These are phyloP conservation scores for Russula brevipes DNA, from an alignment of 768 basidiomycete species.

Conservation along the genomic window DNA sequence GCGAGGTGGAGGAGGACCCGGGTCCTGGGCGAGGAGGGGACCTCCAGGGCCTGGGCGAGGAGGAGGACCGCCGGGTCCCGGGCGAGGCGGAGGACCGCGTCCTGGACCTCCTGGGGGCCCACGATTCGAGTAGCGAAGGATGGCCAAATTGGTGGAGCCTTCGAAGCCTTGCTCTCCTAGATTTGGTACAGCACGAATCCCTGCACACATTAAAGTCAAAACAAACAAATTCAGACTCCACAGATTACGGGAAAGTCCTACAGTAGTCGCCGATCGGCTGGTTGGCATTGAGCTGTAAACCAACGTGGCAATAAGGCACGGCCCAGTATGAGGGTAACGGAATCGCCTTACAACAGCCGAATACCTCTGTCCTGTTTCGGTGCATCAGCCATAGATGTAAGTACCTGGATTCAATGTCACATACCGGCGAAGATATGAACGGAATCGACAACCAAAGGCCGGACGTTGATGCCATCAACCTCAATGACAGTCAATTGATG, in stretches of 20 bases:
- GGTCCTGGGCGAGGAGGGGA: no score
- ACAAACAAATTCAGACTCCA: not conserved
- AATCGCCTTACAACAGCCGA: constrained; percentile 28
- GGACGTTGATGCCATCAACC: constrained; percentile 26
- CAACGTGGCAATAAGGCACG: no score
- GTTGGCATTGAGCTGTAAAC: constrained; percentile 24
- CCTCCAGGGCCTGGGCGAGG: no score
- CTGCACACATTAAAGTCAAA: not conserved
- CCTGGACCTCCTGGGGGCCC: no score
- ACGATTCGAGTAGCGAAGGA: constrained; percentile 17
- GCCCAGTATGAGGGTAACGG: not conserved
- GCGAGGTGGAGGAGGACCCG: no score
- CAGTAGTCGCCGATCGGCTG: constrained; percentile 17
- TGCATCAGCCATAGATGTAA: not conserved
- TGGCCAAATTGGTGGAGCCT: constrained; percentile 17
- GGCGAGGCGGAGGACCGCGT: no score
- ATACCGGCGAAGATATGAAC: constrained; percentile 28
- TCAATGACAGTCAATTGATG: constrained; percentile 32
- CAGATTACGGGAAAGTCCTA: not conserved
- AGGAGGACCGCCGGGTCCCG: no score
- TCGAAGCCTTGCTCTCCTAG: not conserved
- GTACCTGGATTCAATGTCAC: not conserved
- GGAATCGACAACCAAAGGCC: constrained; percentile 28
- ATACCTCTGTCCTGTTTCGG: constrained; percentile 26
- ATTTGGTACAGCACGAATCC: constrained; percentile 18